Evolutionary conservation across 2,329 filamentous ascomycete species (phyloP), one percentile per base, ranked within the genome.

Genomic region (Chaetomiaceae sp.): DNA sequence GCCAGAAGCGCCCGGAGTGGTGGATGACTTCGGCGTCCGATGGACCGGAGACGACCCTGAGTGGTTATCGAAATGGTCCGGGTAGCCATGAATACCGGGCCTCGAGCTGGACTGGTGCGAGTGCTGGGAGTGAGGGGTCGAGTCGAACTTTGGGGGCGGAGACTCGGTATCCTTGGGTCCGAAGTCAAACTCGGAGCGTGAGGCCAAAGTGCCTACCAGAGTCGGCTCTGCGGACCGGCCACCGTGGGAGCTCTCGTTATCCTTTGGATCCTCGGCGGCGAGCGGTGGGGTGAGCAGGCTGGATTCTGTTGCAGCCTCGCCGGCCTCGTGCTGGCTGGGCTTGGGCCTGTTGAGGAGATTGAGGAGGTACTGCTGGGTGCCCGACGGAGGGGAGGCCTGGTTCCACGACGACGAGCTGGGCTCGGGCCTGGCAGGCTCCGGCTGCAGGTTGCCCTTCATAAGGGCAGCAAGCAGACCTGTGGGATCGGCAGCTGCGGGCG

Each of bases 331-430:
- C 68, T 85, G 82, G 54, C 77, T 75, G 12, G 83, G 82, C 71
- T 86, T 91, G 48, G 88, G 84, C 45, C 87, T 85, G 65, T 91
- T 94, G 59, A 99, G 80, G 54, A 97, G 77, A 63, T 89, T 87
- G 58, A 97, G 82, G 44, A 99, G 77, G 66, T 94, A 88, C 59
- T 92, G 85, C 69, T 95, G 88, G 4, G 91, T 89, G 68, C 90
- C 86, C 43, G 83, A 78, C 20, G 80, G 72, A 49, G 82, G 80
- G 39, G 80, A 74, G 31, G 74, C 73, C 23, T 74, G 70, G 58
- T 70, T 74, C 71, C 78, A 80, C 36, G 64, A 59, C 33, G 71
- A 62, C 38, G 64, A 59, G 59, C 59, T 65, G 66, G 55, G 55
- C 47, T 74, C 72, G n/a, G 62, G 58, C 61, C 68, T 68, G 7